Percentiles rank a stretch among this genome's conserved stretches.
These are phyloP conservation scores for Marchantia polymorpha DNA, from an alignment of 225 moss, liverwort and hornwort species.

Conservation along the genomic window DNA sequence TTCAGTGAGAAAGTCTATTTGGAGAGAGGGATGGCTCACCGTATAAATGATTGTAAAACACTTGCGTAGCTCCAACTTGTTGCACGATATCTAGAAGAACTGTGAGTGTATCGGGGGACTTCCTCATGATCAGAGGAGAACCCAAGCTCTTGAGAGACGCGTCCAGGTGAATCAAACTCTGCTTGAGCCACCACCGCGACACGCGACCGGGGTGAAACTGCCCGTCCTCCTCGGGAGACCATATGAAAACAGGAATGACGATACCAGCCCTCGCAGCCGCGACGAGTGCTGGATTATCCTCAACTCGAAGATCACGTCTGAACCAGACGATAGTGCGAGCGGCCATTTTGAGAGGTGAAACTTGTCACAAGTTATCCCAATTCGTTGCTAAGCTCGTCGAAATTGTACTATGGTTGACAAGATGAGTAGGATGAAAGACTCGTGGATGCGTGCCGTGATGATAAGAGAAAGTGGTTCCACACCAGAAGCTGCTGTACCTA, in stretches of 20 bases:
- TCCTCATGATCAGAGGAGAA: slow-evolving; percentile 78
- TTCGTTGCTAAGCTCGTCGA: background rate
- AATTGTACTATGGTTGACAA: slow-evolving; percentile 14
- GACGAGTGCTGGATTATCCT: slow-evolving; percentile 94
- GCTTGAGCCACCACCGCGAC: slow-evolving; percentile 98
- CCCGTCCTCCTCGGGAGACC: slow-evolving; percentile 95
- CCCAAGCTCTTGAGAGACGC: slow-evolving; percentile 74
- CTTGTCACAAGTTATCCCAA: background rate
- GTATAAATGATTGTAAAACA: slow-evolving; percentile 96
- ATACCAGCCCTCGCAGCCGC: slow-evolving; percentile 87
- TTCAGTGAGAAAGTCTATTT: too few relatives aligned
- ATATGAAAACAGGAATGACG: slow-evolving; percentile 86
- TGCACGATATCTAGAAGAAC: slow-evolving; percentile 75
- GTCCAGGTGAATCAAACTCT: slow-evolving; percentile 79
- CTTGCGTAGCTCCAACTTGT: slow-evolving; percentile 80
- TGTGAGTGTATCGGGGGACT: slow-evolving; percentile 57
- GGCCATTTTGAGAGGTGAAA: slow-evolving; percentile 38
- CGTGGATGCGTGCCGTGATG: slow-evolving; percentile 11
- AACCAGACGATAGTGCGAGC: slow-evolving; percentile 90
- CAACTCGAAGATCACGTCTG: slow-evolving; percentile 90
- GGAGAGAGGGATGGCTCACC: slow-evolving; percentile 48
- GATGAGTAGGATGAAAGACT: background rate
- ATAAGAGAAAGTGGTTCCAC: slow-evolving; percentile 14
- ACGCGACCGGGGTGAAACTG: slow-evolving; percentile 97
- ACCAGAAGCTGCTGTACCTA: slow-evolving; percentile 24